Conservation (phyloP, 148 eudicot species). For the Tetragonia tetragonoides region DNA sequence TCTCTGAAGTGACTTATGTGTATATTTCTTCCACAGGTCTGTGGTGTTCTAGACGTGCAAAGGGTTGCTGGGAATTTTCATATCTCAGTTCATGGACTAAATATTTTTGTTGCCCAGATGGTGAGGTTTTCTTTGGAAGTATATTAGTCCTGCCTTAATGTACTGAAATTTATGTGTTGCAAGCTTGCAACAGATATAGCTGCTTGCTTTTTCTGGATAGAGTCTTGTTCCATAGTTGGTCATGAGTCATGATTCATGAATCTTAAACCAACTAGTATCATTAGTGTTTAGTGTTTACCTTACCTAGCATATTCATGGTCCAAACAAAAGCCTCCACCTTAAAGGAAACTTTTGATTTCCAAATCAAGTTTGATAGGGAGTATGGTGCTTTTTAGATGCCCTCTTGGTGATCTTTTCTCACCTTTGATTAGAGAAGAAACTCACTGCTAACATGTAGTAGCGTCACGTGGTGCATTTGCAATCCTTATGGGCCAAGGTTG, state of each 20-base stretch:
- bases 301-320: too few species aligned
- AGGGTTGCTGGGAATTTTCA: constrained; percentile 99
- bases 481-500: too few species aligned
- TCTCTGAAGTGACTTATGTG: constrained; percentile 9
- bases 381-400: too few species aligned
- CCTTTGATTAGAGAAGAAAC: too few species aligned
- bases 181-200: neutral
- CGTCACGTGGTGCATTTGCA: too few species aligned
- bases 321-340: too few species aligned
- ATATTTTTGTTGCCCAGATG: constrained; percentile 95
- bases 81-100: constrained; percentile 94
- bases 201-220: constrained; percentile 16
- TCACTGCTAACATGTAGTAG: too few species aligned
- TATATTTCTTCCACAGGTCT: constrained; percentile 56
- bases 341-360: too few species aligned
- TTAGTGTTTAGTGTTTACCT: too few species aligned
- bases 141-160: neutral
- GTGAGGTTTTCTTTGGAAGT: constrained; percentile 43
- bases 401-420: too few species aligned
- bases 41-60: constrained; percentile 93
- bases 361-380: too few species aligned
- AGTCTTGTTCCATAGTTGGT: neutral
- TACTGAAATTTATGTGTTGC: constrained; percentile 2
- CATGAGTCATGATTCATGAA: neutral
- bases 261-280: too few species aligned